Base-by-base conservation (phyloP, 768 basidiomycete species). In the Tylopilus sp. region DNA sequence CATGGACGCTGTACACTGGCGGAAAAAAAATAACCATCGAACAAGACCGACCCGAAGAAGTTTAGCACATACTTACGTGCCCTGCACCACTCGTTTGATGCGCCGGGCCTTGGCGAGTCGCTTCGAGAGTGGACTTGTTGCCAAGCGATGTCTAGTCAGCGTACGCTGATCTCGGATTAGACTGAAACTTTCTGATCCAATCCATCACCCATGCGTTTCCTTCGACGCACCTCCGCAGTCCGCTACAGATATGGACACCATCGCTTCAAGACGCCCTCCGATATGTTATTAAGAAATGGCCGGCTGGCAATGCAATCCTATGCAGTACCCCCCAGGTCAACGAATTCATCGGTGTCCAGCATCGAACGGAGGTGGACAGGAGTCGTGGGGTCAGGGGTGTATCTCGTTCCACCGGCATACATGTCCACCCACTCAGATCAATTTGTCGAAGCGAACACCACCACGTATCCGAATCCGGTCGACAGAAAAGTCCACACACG, bases 391-490 rank as follows among this genome's bases (percentile, higher is more conserved):
- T n/a, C n/a, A n/a, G n/a, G n/a, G n/a, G n/a, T n/a, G n/a, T n/a
- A n/a, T n/a, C n/a, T n/a, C n/a, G n/a, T n/a, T n/a, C n/a, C n/a
- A n/a, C n/a, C n/a, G n/a, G n/a, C n/a, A n/a, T n/a, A n/a, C n/a
- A n/a, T n/a, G n/a, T n/a, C n/a, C n/a, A n/a, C n/a, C 53, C 53
- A 49, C 31, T 29, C 25, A 17, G 29, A 45, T 42, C n/a, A 28
- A 52, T 46, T 58, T 30, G 36, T 56, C 36, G 24, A 40, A 31
- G 22, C 34, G 26, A 26, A 21, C 21, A 14, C 31, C 45, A 26
- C 8, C 42, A 30, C 45, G 42, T 2, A 47, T 47, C 55, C 48
- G 47, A 47, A 48, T 59, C 19, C 11, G 46, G 55, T 34, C 24
- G 17, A 25, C 16, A 31, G 33, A 45, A 22, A 29, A 28, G 26